Evolutionary conservation across 2,329 filamentous ascomycete genomes (phyloP), one percentile per base, ranked within the genome.

Genomic region (Capronia americana): DNA sequence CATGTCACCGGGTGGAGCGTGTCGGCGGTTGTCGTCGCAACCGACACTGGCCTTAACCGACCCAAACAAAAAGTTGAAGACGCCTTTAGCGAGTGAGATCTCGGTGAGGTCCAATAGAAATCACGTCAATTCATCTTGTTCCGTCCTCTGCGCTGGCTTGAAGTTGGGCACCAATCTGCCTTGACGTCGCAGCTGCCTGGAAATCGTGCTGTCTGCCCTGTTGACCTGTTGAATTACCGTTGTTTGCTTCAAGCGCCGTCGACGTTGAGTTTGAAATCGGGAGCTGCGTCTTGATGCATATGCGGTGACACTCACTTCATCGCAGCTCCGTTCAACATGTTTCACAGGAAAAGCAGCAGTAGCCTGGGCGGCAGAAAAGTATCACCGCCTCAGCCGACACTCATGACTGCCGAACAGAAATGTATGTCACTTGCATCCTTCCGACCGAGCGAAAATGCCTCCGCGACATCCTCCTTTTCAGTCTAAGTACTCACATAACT

Each of bases 381-480:
- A 65, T 81, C 80, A 65, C 81, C 81, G 64, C 79, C 81, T 20
- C 78, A 79, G 26, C 80, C 81, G 56, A 79, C 78, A 57, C 80
- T 78, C 72, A 82, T 83, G 80, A 79, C 77, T 58, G 76, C 78
- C 66, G 76, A 82, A 66, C 80, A 83, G 72, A 76, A 82, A 70
- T 79, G 81, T 83, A 73, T 76, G 79, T 75, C 68, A 61, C 50
- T 41, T 34, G 57, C 46, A 57, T 57, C 24, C 55, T 48, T 26
- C 34, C 28, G 28, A 53, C 20, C 26, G 1, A 44, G 59, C 48
- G 41, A 53, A 30, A 38, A 65, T 70, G 67, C 61, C 63, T 63
- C 67, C 63, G 46, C 64, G 64, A 66, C 66, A 66, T 56, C 65
- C 61, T 64, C 61, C 70, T 65, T 71, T 67, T 48, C 60, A 58